Evolutionary conservation across 2,329 filamentous ascomycete genomes (phyloP), one percentile per base, ranked within the genome.

Genomic region (Colletotrichum graminicola): DNA sequence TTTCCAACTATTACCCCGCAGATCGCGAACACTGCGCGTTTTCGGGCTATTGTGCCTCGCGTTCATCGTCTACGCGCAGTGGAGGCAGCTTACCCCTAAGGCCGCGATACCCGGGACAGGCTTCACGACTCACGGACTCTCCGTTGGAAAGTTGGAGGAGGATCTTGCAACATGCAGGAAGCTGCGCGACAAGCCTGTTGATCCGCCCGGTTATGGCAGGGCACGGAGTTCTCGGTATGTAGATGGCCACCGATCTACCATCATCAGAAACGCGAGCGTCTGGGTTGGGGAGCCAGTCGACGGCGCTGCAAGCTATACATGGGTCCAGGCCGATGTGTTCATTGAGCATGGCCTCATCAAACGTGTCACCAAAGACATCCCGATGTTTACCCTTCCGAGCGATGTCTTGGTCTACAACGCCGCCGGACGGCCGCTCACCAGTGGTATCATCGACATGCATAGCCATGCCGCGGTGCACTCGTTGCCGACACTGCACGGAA

Each of bases 391-490:
- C 0, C 75, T 91, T 26, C 81, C 88, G 1, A 75, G 83, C 1
- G 83, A 87, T 60, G 84, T 83, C 0, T 72, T 86, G 3, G 76
- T 90, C 7, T 91, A 85, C 76, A 83, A 92, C 62, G 90, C 89
- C 3, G 77, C 84, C 23, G 90, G 91, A 0, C 86, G 89, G 2
- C 88, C 85, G 66, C 81, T 93, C n/a, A 93, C 91, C 0, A 84
- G 85, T 8, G 91, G 91, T 11, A 90, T 93, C 75, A 88, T 93
- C 60, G 91, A 93, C 75, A 92, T 93, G 89, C 91, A 93, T 79
- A 90, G 86, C 52, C 91, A 93, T 76, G 85, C 89, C 2, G 89
- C 90, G 7, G 87, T 91, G 0, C 83, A 86, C 34, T 84, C 86
- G 12, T 79, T 92, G 10, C 90, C 91, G 0, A 78, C 76, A 1